Conservation (phyloP, 2,329 filamentous ascomycete species). For the Fusarium algeriense region DNA sequence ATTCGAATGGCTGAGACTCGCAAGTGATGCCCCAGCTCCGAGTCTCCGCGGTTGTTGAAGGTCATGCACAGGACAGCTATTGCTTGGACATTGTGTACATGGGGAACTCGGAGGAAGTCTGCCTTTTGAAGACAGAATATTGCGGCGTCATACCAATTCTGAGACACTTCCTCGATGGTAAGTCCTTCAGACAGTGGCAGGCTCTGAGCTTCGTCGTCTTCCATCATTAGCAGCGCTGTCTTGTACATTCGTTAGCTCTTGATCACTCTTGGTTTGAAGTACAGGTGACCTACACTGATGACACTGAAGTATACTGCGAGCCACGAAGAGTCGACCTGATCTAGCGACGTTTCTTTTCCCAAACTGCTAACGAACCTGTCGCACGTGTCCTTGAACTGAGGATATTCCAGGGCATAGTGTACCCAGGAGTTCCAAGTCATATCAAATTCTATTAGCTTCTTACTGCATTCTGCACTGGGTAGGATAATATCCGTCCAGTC, state of each 20-base stretch:
- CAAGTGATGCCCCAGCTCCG: neutral
- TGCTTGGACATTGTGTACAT: neutral
- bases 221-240: constrained; percentile 3
- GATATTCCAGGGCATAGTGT: neutral
- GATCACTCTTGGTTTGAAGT: no score
- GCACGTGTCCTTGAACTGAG: neutral
- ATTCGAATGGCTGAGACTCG: neutral
- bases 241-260: neutral
- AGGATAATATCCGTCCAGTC: neutral
- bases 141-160: neutral
- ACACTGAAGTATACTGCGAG: neutral
- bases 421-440: neutral
- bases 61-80: neutral
- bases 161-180: neutral
- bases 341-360: neutral
- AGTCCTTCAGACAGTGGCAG: neutral
- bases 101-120: neutral
- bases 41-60: neutral
- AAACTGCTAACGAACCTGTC: neutral
- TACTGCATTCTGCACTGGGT: neutral
- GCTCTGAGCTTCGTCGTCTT: neutral
- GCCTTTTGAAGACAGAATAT: neutral
- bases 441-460: neutral
- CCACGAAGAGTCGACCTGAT: neutral
- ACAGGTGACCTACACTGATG: neutral